These are phyloP conservation scores for Fraxinus quadrangulata DNA, from an alignment of 257 asterid species.

Conservation along the genomic window DNA sequence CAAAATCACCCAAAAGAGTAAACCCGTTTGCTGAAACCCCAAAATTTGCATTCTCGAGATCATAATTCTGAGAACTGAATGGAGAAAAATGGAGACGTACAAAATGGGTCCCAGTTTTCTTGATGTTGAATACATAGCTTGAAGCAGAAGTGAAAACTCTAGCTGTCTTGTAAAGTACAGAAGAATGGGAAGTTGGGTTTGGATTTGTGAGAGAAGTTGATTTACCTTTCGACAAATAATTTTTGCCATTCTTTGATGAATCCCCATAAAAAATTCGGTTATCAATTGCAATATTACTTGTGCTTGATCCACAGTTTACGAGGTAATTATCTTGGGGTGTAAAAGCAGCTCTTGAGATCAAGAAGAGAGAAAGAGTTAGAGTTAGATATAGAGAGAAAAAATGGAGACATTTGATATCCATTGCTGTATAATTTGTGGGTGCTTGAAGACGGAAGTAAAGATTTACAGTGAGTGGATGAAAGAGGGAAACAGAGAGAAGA, in stretches of 20 bases:
- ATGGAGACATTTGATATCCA: background rate
- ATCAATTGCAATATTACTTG: background rate
- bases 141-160: slow-evolving; percentile 34
- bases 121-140: slow-evolving; percentile 25
- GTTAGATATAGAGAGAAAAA: background rate
- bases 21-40: slow-evolving; percentile 44
- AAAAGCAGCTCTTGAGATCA: background rate
- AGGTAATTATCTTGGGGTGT: slow-evolving; percentile 2
- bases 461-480: background rate
- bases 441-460: background rate
- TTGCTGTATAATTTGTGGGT: background rate
- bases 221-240: background rate
- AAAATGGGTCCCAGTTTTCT: slow-evolving; percentile 46
- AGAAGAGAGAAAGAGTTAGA: background rate
- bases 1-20: slow-evolving; percentile 39
- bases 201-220: background rate
- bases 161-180: slow-evolving; percentile 36
- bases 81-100: slow-evolving; percentile 44
- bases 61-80: slow-evolving; percentile 20
- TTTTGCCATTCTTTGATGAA: background rate
- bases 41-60: slow-evolving; percentile 39
- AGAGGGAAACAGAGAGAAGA: background rate
- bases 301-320: background rate
- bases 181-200: background rate
- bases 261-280: background rate